These are phyloP conservation scores for Yarrowia hollandica DNA, from an alignment of 805 yeast species.

Conservation along the genomic window DNA sequence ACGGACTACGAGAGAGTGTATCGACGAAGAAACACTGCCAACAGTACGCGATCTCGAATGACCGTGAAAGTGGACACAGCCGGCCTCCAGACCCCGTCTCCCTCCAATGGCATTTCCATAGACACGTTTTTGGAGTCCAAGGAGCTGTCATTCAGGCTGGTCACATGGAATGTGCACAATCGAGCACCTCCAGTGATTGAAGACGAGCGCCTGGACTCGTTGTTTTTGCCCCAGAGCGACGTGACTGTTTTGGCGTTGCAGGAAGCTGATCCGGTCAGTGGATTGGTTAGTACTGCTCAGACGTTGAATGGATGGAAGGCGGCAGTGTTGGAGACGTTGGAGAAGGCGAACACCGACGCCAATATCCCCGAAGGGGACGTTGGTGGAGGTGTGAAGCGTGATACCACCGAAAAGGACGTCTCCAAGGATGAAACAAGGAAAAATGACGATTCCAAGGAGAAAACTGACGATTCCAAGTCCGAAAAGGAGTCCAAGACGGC, in stretches of 20 bases:
- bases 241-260: slow-evolving; percentile 50
- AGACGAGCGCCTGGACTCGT: slow-evolving; percentile 33
- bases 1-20: slow-evolving; percentile 14
- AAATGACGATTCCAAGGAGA: not conserved
- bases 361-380: not conserved
- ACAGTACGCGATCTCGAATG: not conserved
- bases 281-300: not conserved
- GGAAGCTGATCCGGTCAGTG: slow-evolving; percentile 48
- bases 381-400: not conserved
- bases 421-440: not conserved
- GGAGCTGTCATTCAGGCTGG: slow-evolving; percentile 34
- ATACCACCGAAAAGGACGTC: not conserved
- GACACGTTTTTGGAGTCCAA: slow-evolving; percentile 28
- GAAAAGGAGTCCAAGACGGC: not conserved
- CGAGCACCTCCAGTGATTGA: slow-evolving; percentile 32
- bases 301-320: slow-evolving; percentile 25
- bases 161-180: slow-evolving; percentile 42
- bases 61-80: slow-evolving; percentile 4
- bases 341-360: not conserved
- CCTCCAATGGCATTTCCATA: slow-evolving; percentile 29
- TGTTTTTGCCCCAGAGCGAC: slow-evolving; percentile 31
- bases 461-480: not conserved
- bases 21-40: slow-evolving; percentile 13
- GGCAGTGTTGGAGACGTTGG: slow-evolving; percentile 35
- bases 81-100: not conserved